phyloP scores from a whole-genome alignment of 148 eudicot species.

The Nepenthes gracilis region DNA sequence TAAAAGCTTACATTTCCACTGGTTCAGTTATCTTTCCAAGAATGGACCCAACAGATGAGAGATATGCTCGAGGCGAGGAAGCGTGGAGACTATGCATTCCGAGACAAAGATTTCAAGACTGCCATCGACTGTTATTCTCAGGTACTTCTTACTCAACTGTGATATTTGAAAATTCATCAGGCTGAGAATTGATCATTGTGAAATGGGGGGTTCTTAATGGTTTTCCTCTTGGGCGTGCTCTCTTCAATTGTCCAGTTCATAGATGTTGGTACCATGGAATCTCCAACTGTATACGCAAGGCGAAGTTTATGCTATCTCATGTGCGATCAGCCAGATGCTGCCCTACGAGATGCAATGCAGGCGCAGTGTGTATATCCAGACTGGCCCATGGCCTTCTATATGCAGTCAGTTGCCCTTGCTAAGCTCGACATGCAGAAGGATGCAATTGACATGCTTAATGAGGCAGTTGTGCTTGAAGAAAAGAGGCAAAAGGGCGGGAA shows the following conservation, averaged over 20 bases:
- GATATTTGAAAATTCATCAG: background rate
- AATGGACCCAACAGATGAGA: constrained; percentile 94
- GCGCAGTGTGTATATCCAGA: constrained; percentile 74
- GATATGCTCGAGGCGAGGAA: constrained; percentile 83
- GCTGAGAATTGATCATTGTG: background rate
- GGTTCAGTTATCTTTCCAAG: constrained; percentile 79
- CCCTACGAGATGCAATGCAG: constrained; percentile 86
- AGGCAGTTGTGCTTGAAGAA: constrained; percentile 71
- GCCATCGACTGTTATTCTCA: constrained; percentile 81
- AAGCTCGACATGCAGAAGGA: constrained; percentile 87
- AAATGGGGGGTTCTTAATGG: background rate
- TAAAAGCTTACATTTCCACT: background rate
- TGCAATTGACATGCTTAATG: constrained; percentile 72
- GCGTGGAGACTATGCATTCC: constrained; percentile 74
- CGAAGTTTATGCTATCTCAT: constrained; percentile 71
- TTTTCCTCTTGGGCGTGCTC: background rate
- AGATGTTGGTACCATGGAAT: constrained; percentile 55
- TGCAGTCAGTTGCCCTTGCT: constrained; percentile 82
- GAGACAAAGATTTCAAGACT: constrained; percentile 67
- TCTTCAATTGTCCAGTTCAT: constrained; percentile 40
- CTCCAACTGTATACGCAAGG: constrained; percentile 69
- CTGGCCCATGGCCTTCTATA: constrained; percentile 84
- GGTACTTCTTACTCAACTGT: constrained; percentile 19
- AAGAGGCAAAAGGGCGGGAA: constrained; percentile 58
- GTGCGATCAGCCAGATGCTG: constrained; percentile 65